A percentile compares a stretch with the other conserved stretches of the same genome.
These are phyloP conservation scores for Linnemannia elongata DNA, from an alignment of 192 early-diverging fungal genomes.

Conservation along the genomic window DNA sequence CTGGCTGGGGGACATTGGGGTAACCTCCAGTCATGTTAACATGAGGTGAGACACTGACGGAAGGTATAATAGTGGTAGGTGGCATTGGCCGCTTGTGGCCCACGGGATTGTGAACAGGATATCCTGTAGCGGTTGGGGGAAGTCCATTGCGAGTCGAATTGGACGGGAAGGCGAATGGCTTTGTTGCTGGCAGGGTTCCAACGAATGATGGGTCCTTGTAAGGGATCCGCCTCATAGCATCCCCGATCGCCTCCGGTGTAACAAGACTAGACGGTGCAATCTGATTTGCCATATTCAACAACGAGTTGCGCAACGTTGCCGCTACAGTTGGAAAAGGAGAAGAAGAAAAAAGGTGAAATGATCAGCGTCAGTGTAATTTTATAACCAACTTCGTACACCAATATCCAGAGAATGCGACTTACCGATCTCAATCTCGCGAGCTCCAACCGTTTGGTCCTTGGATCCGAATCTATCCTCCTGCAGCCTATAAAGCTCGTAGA, in stretches of 20 bases:
- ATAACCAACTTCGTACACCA: not conserved
- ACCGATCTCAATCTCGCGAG: constrained; percentile 61
- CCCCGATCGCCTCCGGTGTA: constrained; percentile 50
- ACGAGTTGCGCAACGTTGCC: constrained; percentile 37
- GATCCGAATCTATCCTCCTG: constrained; percentile 65
- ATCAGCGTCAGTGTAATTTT: not conserved
- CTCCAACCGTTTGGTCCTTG: constrained; percentile 48
- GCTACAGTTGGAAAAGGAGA: constrained; percentile 30
- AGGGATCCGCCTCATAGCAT: constrained; percentile 57
- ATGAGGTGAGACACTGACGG: constrained; percentile 43
- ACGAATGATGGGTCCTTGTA: constrained; percentile 59
- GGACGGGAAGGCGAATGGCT: constrained; percentile 63
- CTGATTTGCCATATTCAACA: constrained; percentile 42
- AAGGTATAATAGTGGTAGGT: constrained; percentile 29
- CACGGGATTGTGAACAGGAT: constrained; percentile 31
- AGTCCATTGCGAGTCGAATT: constrained; percentile 35
- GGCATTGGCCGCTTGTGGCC: constrained; percentile 8
- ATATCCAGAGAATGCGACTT: not conserved
- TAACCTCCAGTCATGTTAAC: constrained; percentile 55
- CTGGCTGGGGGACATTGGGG: constrained; percentile 32
- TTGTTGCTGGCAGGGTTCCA: constrained; percentile 65
- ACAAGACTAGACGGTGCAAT: constrained; percentile 56
- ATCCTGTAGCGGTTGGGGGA: constrained; percentile 37
- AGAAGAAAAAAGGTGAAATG: not conserved
- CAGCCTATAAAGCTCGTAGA: constrained; percentile 54